A percentile compares a stretch with the other conserved stretches of the same genome.
phyloP scores from a whole-genome alignment of 1,139 yeast genomes.

The Blastobotrys persicus region DNA sequence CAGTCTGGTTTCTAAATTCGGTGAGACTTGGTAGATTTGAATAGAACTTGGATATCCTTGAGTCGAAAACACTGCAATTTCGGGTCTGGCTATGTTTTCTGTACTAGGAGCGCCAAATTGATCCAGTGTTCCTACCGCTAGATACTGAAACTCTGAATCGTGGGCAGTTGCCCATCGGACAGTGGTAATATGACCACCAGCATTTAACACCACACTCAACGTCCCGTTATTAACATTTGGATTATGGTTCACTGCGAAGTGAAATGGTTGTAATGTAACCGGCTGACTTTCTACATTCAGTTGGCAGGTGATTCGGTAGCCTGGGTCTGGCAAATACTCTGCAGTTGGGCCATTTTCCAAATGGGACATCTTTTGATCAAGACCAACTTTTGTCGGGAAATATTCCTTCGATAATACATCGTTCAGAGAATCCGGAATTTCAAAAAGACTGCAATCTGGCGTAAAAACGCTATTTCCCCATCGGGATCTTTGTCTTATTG shows the following conservation, averaged over 20 bases:
- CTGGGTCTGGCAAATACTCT: not conserved
- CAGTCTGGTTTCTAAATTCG: conserved; percentile 22
- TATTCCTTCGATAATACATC: conserved; percentile 9
- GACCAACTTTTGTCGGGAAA: conserved; percentile 5
- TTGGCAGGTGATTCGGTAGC: not conserved
- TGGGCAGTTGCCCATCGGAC: conserved; percentile 35
- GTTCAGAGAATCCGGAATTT: conserved; percentile 5
- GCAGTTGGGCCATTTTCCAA: not conserved
- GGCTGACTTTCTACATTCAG: conserved; percentile 6
- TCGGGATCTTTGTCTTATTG: conserved; percentile 21
- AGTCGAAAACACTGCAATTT: conserved; percentile 25
- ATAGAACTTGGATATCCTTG: conserved; percentile 24
- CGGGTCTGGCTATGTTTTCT: conserved; percentile 18
- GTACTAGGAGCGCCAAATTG: conserved; percentile 43
- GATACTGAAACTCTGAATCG: conserved; percentile 38
- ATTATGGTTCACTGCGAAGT: not conserved
- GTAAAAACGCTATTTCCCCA: conserved; percentile 25
- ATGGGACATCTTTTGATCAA: not conserved
- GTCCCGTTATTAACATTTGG: conserved; percentile 4
- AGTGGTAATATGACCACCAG: conserved; percentile 30
- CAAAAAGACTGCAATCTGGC: conserved; percentile 21
- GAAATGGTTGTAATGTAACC: not conserved
- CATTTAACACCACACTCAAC: conserved; percentile 26
- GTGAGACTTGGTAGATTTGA: conserved; percentile 24
- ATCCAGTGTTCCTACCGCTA: conserved; percentile 58